Percentiles rank a stretch among this genome's conserved stretches.
Conservation (phyloP, 1,284 basidiomycete species). For the Rhizopogon parksii region DNA sequence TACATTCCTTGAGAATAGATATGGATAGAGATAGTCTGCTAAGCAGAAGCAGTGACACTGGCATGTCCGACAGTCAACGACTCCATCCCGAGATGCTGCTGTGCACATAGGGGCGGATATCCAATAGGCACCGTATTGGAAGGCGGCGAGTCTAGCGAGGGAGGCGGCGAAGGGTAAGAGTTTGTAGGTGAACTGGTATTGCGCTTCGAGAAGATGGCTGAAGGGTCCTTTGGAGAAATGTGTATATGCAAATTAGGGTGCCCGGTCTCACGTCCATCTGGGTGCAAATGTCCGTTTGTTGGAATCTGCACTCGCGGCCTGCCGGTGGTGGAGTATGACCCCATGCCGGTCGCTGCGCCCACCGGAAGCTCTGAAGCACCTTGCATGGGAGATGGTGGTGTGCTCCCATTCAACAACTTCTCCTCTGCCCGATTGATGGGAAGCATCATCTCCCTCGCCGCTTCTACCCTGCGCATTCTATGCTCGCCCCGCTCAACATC, state of each 20-base stretch:
- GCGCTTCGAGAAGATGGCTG: constrained; percentile 22
- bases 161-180: constrained; percentile 72
- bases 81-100: constrained; percentile 4
- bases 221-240: constrained; percentile 16
- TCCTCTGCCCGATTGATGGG: constrained; percentile 62
- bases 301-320: constrained; percentile 6
- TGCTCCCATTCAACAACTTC: constrained; percentile 37
- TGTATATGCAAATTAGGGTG: constrained; percentile 31
- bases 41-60: constrained; percentile 7
- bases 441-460: constrained; percentile 63
- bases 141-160: constrained; percentile 65
- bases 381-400: constrained; percentile 15
- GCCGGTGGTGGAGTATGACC: constrained; percentile 8
- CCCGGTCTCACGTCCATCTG: constrained; percentile 3
- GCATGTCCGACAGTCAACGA: constrained; percentile 14
- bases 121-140: constrained; percentile 13
- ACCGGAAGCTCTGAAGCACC: not conserved
- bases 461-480: constrained; percentile 79
- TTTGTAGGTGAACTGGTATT: constrained; percentile 35
- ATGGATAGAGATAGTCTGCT: constrained; percentile 13
- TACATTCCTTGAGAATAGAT: constrained; percentile 18
- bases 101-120: constrained; percentile 5
- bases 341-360: constrained; percentile 21
- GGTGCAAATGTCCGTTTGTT: constrained; percentile 13
- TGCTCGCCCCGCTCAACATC: constrained; percentile 93